Evolutionary conservation across 495 filamentous ascomycete species (phyloP), one percentile per base, ranked within the genome.

Genomic region (Bombardia bombarda): DNA sequence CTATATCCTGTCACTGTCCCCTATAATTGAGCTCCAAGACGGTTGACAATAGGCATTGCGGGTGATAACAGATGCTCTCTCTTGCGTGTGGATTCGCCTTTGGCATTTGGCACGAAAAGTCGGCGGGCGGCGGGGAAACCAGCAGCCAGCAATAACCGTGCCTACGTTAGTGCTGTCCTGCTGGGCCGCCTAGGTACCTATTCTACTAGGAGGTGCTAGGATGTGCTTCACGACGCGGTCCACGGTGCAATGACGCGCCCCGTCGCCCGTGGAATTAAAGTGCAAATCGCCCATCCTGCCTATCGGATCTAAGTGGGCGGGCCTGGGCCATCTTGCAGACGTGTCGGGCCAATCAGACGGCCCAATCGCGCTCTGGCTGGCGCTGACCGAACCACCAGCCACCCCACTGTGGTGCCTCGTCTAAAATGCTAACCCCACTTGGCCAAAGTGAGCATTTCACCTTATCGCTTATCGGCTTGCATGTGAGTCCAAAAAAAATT

Each of bases 401-500:
- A 35, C 46, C 21, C n/a, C 31, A 10, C 38, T n/a, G n/a, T n/a
- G n/a, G n/a, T n/a, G n/a, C n/a, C n/a, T n/a, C n/a, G n/a, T n/a
- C n/a, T n/a, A n/a, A n/a, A n/a, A n/a, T n/a, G n/a, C n/a, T n/a
- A n/a, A n/a, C n/a, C n/a, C n/a, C n/a, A n/a, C n/a, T n/a, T n/a
- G n/a, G n/a, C n/a, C n/a, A n/a, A n/a, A n/a, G n/a, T n/a, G n/a
- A n/a, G n/a, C 22, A 37, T 38, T 45, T 35, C 38, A 1, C 16
- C 53, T 57, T 53, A 57, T 57, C 51, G 48, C 48, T 57, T 60
- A 60, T 60, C 57, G 39, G 16, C 17, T 35, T 35, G 46, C 31
- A 24, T 40, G 35, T 7, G 12, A 16, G 5, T 42, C 49, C 51
- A 53, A 48, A 57, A 58, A 55, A 44, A 39, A 46, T 25, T 26